phyloP scores from a whole-genome alignment of 2,329 filamentous ascomycete genomes.

The Triangularia verruculosa region DNA sequence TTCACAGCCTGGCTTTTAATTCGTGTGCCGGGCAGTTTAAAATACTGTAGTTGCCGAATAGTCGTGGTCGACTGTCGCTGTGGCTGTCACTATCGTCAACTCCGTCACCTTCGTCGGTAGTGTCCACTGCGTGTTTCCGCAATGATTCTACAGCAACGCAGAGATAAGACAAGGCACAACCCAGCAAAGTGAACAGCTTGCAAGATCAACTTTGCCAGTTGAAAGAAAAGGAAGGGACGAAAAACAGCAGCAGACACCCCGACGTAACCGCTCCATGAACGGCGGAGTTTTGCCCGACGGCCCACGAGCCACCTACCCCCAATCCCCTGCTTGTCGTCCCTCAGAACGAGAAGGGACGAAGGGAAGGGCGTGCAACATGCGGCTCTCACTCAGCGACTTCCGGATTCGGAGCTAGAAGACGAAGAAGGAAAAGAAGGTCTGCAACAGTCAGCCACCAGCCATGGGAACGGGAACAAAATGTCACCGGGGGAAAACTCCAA shows the following conservation, averaged over 20 bases:
- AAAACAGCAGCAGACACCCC: background rate
- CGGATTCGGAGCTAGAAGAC: background rate
- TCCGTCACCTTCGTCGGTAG: too few relatives aligned
- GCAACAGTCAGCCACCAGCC: background rate
- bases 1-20: too few relatives aligned
- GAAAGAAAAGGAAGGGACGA: background rate
- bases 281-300: background rate
- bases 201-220: too few relatives aligned
- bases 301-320: background rate
- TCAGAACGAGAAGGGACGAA: background rate
- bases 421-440: background rate
- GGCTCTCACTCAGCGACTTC: background rate
- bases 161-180: too few relatives aligned
- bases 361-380: background rate
- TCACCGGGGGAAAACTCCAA: background rate
- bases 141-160: too few relatives aligned
- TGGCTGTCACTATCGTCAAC: constrained; percentile 31
- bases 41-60: too few relatives aligned
- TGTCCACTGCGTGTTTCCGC: too few relatives aligned
- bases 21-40: too few relatives aligned
- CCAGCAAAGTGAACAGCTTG: too few relatives aligned
- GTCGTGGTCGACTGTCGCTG: constrained; percentile 21
- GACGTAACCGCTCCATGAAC: background rate
- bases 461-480: background rate
- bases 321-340: background rate